Evolutionary conservation across 1,139 yeast genomes (phyloP).

Genomic region (Blastobotrys petasosporus): DNA sequence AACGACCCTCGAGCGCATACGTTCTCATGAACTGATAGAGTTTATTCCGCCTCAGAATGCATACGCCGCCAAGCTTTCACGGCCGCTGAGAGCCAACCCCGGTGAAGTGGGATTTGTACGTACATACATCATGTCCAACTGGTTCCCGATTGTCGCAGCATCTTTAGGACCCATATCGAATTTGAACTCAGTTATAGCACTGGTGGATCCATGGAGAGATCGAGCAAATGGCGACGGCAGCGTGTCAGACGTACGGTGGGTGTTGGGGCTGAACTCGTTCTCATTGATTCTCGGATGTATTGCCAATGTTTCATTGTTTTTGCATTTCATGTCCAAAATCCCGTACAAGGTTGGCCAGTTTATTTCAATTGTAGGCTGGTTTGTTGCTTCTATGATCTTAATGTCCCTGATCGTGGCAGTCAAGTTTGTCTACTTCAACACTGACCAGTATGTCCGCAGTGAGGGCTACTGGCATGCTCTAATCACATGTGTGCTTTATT

Average conservation of each 20-base stretch:
- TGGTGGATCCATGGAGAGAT: slow-evolving; percentile 65
- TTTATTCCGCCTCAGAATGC: not conserved
- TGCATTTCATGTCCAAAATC: slow-evolving; percentile 58
- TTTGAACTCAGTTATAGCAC: slow-evolving; percentile 62
- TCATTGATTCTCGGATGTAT: slow-evolving; percentile 58
- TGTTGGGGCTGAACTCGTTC: slow-evolving; percentile 52
- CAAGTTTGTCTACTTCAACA: slow-evolving; percentile 26
- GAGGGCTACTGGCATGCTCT: slow-evolving; percentile 78
- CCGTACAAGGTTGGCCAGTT: slow-evolving; percentile 54
- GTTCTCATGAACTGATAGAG: slow-evolving; percentile 1
- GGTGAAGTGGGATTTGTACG: slow-evolving; percentile 20
- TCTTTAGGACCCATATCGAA: slow-evolving; percentile 75
- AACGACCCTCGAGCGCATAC: not conserved
- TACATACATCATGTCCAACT: slow-evolving; percentile 60
- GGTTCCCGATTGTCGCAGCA: slow-evolving; percentile 68
- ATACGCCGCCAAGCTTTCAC: slow-evolving; percentile 1
- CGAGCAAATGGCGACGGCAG: slow-evolving; percentile 20
- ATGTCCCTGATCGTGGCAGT: slow-evolving; percentile 42
- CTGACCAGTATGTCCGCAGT: slow-evolving; percentile 29
- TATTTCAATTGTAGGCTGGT: slow-evolving; percentile 59
- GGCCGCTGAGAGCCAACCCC: slow-evolving; percentile 13
- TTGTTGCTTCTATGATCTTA: slow-evolving; percentile 49
- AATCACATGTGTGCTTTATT: slow-evolving; percentile 56
- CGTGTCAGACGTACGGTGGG: slow-evolving; percentile 28
- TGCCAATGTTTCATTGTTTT: slow-evolving; percentile 58